phyloP scores from a whole-genome alignment of 441 rosid species.

The Metrosideros polymorpha region DNA sequence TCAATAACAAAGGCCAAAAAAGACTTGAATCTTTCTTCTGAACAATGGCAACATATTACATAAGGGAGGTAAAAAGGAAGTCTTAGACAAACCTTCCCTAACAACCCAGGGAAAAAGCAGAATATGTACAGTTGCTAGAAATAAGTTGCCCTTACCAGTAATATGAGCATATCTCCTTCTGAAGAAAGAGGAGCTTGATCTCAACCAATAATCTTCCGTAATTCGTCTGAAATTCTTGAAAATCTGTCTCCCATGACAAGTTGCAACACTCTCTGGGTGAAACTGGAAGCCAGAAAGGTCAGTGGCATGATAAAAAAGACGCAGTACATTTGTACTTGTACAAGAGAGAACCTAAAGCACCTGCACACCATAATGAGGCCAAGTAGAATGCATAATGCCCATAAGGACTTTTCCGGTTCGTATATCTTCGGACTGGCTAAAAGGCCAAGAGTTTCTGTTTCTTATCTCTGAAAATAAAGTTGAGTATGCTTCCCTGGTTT shows the following conservation, averaged over 20 bases:
- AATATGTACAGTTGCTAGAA: neutral
- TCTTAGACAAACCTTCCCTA: neutral
- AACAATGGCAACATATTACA: neutral
- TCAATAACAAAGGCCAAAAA: neutral
- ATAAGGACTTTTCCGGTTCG: slow-evolving; percentile 48
- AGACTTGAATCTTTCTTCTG: neutral
- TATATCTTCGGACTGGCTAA: slow-evolving; percentile 13
- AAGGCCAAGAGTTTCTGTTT: slow-evolving; percentile 25
- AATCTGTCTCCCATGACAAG: slow-evolving; percentile 65
- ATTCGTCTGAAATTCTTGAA: slow-evolving; percentile 75
- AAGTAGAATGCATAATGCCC: slow-evolving; percentile 83
- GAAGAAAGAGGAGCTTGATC: slow-evolving; percentile 24
- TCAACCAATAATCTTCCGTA: slow-evolving; percentile 69
- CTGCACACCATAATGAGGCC: slow-evolving; percentile 98
- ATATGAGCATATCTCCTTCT: slow-evolving; percentile 22
- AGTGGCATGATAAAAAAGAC: slow-evolving; percentile 7
- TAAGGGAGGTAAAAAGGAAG: neutral
- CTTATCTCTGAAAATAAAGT: slow-evolving; percentile 14
- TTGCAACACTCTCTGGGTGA: slow-evolving; percentile 98
- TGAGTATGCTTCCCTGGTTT: slow-evolving; percentile 12
- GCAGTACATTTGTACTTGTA: neutral
- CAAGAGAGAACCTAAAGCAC: slow-evolving; percentile 20
- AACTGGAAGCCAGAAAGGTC: slow-evolving; percentile 43
- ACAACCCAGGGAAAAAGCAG: neutral
- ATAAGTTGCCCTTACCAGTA: slow-evolving; percentile 32